A percentile compares a stretch with the other conserved stretches of the same genome.
Conservation (phyloP, 1,284 basidiomycete species). For the Schizophyllum commune region DNA sequence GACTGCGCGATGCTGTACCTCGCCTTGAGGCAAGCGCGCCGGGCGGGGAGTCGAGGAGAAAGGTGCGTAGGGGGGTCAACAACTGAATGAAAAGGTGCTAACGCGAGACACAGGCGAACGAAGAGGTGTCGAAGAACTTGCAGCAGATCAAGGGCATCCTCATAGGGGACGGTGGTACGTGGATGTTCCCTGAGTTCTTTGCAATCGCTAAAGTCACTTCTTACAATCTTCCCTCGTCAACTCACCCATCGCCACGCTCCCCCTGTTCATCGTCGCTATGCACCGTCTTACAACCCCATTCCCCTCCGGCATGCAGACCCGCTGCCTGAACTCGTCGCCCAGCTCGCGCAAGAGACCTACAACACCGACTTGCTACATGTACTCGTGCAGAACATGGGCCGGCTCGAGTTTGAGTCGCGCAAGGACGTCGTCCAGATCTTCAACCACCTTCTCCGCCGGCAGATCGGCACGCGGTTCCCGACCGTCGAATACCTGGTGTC, state of each 20-base stretch:
- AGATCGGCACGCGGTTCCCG: slow-evolving; percentile 89
- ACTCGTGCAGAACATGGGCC: slow-evolving; percentile 76
- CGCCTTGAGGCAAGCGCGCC: slow-evolving; percentile 69
- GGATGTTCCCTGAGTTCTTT: neutral
- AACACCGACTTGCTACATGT: slow-evolving; percentile 80
- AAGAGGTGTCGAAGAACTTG: slow-evolving; percentile 85
- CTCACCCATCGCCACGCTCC: slow-evolving; percentile 1
- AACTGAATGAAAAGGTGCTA: neutral
- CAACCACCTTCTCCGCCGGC: slow-evolving; percentile 89
- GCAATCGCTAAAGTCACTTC: neutral
- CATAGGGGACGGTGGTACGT: slow-evolving; percentile 78
- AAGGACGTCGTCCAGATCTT: slow-evolving; percentile 98
- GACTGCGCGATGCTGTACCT: slow-evolving; percentile 71
- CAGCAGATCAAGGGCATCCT: slow-evolving; percentile 85
- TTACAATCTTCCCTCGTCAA: slow-evolving; percentile 5
- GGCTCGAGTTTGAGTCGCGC: slow-evolving; percentile 93
- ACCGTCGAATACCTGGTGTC: slow-evolving; percentile 91
- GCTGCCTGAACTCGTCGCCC: slow-evolving; percentile 80
- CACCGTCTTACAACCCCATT: neutral
- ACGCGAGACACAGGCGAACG: slow-evolving; percentile 51
- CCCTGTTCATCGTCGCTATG: neutral
- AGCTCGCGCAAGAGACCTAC: slow-evolving; percentile 95
- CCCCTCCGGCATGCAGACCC: slow-evolving; percentile 43
- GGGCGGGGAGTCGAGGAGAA: slow-evolving; percentile 69
- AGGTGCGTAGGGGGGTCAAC: slow-evolving; percentile 41